These are phyloP conservation scores for Lolium rigidum DNA, from an alignment of 176 grass and related monocot species.

Conservation along the genomic window DNA sequence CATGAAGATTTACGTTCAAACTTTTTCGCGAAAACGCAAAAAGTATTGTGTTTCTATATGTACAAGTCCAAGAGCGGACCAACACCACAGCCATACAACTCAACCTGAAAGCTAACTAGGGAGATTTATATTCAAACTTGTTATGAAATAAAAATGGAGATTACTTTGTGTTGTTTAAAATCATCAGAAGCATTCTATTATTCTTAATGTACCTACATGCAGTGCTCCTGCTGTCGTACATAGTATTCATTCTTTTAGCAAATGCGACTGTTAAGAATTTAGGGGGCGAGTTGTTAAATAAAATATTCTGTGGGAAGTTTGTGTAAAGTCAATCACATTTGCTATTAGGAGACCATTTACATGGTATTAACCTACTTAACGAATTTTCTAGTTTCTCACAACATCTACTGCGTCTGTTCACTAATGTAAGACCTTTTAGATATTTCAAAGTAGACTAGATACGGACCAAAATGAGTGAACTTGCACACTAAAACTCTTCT, in stretches of 20 bases:
- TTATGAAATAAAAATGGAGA: constrained; percentile 29
- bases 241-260: not conserved
- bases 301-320: not conserved
- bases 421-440: no score
- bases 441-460: no score
- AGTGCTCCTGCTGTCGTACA: not conserved
- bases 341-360: not conserved
- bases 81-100: no score
- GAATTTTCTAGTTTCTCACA: constrained; percentile 24
- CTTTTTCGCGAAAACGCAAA: not conserved
- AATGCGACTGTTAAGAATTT: constrained; percentile 18
- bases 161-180: not conserved
- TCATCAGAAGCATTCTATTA: not conserved
- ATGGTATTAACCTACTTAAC: constrained; percentile 4
- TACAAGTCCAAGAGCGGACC: no score
- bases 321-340: constrained; percentile 20
- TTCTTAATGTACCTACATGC: constrained; percentile 17
- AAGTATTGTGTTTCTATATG: no score
- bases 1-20: constrained; percentile 4
- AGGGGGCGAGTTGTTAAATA: constrained; percentile 11
- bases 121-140: not conserved
- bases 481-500: no score
- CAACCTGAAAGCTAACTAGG: no score
- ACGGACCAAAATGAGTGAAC: no score
- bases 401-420: not conserved